Percentiles rank a stretch among this genome's conserved stretches.
Conservation (phyloP, 305 asterid species). For the Fraxinus angustifolia region DNA sequence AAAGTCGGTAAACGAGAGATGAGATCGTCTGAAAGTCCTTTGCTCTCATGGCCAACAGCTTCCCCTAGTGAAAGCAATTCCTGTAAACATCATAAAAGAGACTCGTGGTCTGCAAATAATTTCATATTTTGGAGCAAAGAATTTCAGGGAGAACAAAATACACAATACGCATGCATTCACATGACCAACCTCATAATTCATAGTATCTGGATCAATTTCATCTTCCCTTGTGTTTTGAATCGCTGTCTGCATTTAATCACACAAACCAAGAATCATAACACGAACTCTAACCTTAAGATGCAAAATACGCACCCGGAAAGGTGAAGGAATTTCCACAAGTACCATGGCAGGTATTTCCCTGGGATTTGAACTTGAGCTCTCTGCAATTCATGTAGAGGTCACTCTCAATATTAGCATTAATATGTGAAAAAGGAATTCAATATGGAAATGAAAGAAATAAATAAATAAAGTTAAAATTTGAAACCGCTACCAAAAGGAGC, state of each 20-base stretch:
- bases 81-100: slow-evolving; percentile 29
- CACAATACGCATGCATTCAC: background rate
- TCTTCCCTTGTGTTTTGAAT: slow-evolving; percentile 49
- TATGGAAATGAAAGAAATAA: background rate
- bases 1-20: slow-evolving; percentile 72
- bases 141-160: background rate
- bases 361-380: slow-evolving; percentile 34
- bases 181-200: slow-evolving; percentile 77
- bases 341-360: slow-evolving; percentile 50
- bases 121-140: background rate
- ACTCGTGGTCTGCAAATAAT: background rate
- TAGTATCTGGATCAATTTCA: slow-evolving; percentile 61
- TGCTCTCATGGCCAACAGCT: slow-evolving; percentile 66
- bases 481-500: background rate
- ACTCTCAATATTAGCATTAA: slow-evolving; percentile 7
- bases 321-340: slow-evolving; percentile 20
- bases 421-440: background rate
- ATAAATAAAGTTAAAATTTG: background rate
- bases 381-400: slow-evolving; percentile 35
- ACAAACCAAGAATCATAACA: background rate
- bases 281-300: slow-evolving; percentile 4
- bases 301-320: slow-evolving; percentile 13
- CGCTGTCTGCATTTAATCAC: slow-evolving; percentile 37
- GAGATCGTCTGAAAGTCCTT: slow-evolving; percentile 65
- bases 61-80: slow-evolving; percentile 76